These are phyloP conservation scores for Dioscorea cayenensis DNA, from an alignment of 116 monocot species.

Conservation along the genomic window DNA sequence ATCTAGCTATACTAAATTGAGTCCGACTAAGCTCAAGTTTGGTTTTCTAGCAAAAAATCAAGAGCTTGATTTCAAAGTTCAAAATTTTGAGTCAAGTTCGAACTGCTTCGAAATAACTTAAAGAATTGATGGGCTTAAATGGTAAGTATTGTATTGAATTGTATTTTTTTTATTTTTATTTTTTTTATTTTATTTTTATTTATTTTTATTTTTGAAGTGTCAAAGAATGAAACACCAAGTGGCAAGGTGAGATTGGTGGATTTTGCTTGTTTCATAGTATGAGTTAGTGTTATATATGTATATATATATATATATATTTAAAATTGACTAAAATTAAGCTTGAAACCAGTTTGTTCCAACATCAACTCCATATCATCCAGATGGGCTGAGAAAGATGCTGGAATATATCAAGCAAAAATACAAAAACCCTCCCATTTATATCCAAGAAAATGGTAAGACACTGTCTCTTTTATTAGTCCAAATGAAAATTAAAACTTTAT, in stretches of 20 bases:
- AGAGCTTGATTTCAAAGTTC: too few species aligned
- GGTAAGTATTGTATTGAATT: background rate
- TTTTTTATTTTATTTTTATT: background rate
- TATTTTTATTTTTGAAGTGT: slow-evolving; percentile 12
- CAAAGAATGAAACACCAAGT: slow-evolving; percentile 12
- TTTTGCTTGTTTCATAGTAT: background rate
- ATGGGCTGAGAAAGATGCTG: slow-evolving; percentile 25
- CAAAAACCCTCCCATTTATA: slow-evolving; percentile 34
- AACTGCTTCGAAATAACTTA: too few species aligned
- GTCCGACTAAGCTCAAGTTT: too few species aligned
- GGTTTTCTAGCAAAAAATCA: too few species aligned
- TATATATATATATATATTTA: too few species aligned
- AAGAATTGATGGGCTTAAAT: too few species aligned
- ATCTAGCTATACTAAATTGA: too few species aligned
- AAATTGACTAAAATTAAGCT: background rate
- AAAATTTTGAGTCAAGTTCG: too few species aligned
- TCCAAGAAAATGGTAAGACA: slow-evolving; percentile 44
- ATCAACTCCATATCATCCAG: slow-evolving; percentile 4
- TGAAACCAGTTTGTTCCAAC: slow-evolving; percentile 16
- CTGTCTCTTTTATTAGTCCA: background rate
- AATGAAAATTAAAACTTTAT: too few species aligned
- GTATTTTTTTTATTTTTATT: background rate
- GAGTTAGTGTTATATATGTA: background rate
- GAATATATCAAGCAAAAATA: slow-evolving; percentile 30
- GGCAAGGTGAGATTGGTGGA: slow-evolving; percentile 3